Conservation (phyloP, 2,329 filamentous ascomycete species). For the Drechslerella coelobrocha region DNA sequence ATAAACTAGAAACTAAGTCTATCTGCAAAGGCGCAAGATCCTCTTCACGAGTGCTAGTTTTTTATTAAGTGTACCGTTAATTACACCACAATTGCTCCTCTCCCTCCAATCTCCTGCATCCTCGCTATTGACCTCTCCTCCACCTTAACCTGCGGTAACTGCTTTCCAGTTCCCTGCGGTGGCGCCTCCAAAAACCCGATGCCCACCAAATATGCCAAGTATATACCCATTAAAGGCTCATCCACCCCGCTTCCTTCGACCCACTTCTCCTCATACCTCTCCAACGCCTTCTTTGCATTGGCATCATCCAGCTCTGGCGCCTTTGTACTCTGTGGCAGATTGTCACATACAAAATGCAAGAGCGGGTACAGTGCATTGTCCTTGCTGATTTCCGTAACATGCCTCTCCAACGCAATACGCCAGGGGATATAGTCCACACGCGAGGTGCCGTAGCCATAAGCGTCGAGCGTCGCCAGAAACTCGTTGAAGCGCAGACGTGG, state of each 20-base stretch:
- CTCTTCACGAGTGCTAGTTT: no score
- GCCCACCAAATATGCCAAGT: conserved; percentile 69
- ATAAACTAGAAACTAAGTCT: neutral
- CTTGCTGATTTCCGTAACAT: conserved; percentile 70
- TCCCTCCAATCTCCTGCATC: conserved; percentile 64
- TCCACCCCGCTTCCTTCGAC: conserved; percentile 66
- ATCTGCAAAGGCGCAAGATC: no score
- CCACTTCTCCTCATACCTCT: conserved; percentile 66
- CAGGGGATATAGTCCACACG: conserved; percentile 73
- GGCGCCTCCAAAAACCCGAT: conserved; percentile 69
- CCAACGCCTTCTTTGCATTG: conserved; percentile 70
- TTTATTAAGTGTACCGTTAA: no score
- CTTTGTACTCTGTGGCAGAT: conserved; percentile 73
- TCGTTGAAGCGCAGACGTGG: conserved; percentile 79
- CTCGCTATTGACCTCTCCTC: conserved; percentile 62
- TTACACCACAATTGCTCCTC: conserved; percentile 57
- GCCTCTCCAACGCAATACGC: conserved; percentile 71
- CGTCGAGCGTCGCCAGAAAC: conserved; percentile 73
- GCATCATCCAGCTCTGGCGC: conserved; percentile 77
- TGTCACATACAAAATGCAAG: conserved; percentile 74
- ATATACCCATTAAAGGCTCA: conserved; percentile 68
- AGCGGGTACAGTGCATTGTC: conserved; percentile 77
- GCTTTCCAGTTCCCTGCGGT: conserved; percentile 55
- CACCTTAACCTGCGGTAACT: conserved; percentile 61
- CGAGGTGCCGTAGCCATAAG: conserved; percentile 75